Base-by-base conservation (phyloP, 2,329 filamentous ascomycete species). In the Incumbomyces delicatus region DNA sequence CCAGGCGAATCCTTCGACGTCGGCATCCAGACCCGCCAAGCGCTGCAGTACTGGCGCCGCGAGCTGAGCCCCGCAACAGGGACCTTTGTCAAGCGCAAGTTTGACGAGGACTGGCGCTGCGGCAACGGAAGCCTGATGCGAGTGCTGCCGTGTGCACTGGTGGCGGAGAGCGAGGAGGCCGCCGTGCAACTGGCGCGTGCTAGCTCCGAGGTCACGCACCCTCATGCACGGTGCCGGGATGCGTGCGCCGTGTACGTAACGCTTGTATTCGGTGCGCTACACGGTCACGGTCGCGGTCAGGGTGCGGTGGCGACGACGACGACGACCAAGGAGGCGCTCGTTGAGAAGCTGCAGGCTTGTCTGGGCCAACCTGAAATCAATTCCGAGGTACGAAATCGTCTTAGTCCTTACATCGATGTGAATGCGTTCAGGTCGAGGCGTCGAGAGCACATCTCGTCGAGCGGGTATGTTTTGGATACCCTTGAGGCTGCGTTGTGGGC, bases 81-180 rank as follows among this genome's bases (percentile, higher is more conserved):
- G 45, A 4, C 18, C 2, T 42, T 38, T 13, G 46, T 56, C n/a
- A 38, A 27, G 10, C n/a, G 33, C 11, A 41, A 35, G 7, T 54
- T 50, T 29, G 41, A 45, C 18, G 42, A 50, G 11, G 51, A 55
- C 14, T 42, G 40, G 41, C 55, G 43, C 18, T 62, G 61, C 35
- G 68, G 68, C 0, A 70, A 70, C 44, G 68, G 68, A 11, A 65
- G 62, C 41, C 54, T 70, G 37, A 70, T 71, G 67, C 59, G 68
- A 6, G 62, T 67, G 22, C 55, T 64, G 1, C 66, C 67, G 0
- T 54, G 69, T 8, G 62, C 61, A 1, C 53, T 70, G 2, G 57
- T 60, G 4, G 58, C 60, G 18, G 60, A 55, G 42, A 49, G 49
- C 6, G 53, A 60, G 41, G 27, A 35, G 16, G 44, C 48, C 12